These are phyloP conservation scores for Ephemerocybe angulata DNA, from an alignment of 768 basidiomycete species.

Conservation along the genomic window DNA sequence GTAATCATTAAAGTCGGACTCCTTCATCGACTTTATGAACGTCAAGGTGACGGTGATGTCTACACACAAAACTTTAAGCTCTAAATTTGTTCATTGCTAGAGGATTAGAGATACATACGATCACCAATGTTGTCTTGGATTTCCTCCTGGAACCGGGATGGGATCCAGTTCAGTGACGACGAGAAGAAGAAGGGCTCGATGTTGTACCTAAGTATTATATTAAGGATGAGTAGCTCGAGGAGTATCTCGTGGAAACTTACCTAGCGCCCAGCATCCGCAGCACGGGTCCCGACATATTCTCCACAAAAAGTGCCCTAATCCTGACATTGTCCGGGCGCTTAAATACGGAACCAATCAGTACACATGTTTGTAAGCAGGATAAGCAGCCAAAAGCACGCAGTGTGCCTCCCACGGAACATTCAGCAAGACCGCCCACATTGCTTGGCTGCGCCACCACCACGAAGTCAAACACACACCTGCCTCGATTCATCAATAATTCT, in stretches of 20 bases:
- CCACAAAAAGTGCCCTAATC: conserved; percentile 46
- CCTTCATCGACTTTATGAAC: conserved; percentile 34
- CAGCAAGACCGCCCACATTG: too few relatives aligned
- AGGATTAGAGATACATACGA: conserved; percentile 36
- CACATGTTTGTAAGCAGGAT: not conserved
- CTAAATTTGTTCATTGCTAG: not conserved
- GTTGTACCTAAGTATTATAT: conserved; percentile 35
- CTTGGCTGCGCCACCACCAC: conserved; percentile 2
- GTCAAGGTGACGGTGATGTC: conserved; percentile 51
- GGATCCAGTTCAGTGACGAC: conserved; percentile 63
- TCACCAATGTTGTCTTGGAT: conserved; percentile 36
- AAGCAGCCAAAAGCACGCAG: conserved; percentile 2
- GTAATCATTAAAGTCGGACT: not conserved
- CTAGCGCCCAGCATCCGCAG: conserved; percentile 50
- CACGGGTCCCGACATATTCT: conserved; percentile 44
- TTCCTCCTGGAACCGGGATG: conserved; percentile 57
- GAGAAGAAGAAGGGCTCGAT: conserved; percentile 66
- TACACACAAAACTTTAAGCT: conserved; percentile 13
- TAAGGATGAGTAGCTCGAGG: conserved; percentile 25
- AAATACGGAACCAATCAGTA: not conserved
- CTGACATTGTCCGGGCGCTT: conserved; percentile 27
- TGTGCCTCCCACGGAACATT: too few relatives aligned
- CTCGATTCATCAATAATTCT: conserved; percentile 10
- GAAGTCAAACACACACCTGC: conserved; percentile 1
- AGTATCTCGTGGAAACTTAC: conserved; percentile 20